These are phyloP conservation scores for Lunasporangiospora selenospora DNA, from an alignment of 192 early-diverging fungal species.

Conservation along the genomic window DNA sequence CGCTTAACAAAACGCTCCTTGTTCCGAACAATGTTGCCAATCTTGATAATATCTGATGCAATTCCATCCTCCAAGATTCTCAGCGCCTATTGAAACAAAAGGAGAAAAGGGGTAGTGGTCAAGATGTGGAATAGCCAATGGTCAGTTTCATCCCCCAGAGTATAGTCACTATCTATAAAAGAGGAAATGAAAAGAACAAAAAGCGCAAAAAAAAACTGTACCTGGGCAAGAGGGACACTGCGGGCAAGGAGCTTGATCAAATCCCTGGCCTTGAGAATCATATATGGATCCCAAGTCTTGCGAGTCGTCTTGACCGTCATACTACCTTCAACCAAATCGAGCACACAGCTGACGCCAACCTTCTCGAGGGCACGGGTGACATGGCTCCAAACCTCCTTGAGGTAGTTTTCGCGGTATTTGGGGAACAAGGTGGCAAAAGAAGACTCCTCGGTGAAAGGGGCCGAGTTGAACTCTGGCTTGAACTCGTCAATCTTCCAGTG, in stretches of 20 bases:
- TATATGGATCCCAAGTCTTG: constrained; percentile 95
- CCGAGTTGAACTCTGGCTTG: constrained; percentile 71
- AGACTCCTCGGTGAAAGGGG: constrained; percentile 90
- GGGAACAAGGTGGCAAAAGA: constrained; percentile 98
- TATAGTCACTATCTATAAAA: too few relatives aligned
- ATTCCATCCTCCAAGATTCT: constrained; percentile 93
- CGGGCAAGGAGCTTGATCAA: constrained; percentile 93
- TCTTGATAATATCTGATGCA: constrained; percentile 96
- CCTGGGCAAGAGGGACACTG: constrained; percentile 92
- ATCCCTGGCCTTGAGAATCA: constrained; percentile 94
- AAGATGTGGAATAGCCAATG: too few relatives aligned
- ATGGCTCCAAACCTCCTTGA: constrained; percentile 91
- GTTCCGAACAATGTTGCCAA: constrained; percentile 93
- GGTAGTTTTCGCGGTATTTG: constrained; percentile 96
- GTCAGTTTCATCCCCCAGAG: too few relatives aligned
- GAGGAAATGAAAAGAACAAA: background rate
- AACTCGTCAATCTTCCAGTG: constrained; percentile 94
- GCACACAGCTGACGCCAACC: constrained; percentile 83
- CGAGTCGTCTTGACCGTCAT: constrained; percentile 98
- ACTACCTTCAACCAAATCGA: constrained; percentile 96
- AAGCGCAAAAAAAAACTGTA: constrained; percentile 12
- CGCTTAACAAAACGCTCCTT: constrained; percentile 99
- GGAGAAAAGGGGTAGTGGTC: background rate
- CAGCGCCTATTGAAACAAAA: constrained; percentile 59
- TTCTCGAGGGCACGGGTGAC: constrained; percentile 83